Percentiles rank a stretch among this genome's conserved stretches.
Conservation (phyloP, 1,284 basidiomycete genomes). For the Erythrobasidium hasegawianum region DNA sequence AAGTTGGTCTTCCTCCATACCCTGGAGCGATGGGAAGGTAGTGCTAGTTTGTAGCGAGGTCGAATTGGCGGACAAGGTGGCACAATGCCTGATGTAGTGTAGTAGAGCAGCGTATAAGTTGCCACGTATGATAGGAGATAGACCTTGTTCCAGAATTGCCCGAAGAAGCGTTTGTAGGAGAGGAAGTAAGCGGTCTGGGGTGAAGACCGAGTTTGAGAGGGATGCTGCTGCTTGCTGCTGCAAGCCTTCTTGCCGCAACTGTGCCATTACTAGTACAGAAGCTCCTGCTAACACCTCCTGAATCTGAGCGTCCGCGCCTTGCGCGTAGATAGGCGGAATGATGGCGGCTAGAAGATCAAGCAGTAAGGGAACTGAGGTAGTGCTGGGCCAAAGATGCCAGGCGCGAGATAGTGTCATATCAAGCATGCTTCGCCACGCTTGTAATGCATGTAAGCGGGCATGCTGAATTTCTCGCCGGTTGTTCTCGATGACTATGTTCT, state of each 20-base stretch:
- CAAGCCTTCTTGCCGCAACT: conserved; percentile 66
- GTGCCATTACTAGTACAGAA: conserved; percentile 74
- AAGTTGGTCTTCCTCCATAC: not conserved
- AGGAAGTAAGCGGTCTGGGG: conserved; percentile 70
- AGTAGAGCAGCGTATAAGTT: conserved; percentile 89
- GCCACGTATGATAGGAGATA: conserved; percentile 79
- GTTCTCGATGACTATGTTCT: conserved; percentile 79
- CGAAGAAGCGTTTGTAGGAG: conserved; percentile 74
- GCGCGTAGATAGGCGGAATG: conserved; percentile 51
- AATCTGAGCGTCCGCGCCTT: conserved; percentile 65
- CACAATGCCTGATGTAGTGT: conserved; percentile 68
- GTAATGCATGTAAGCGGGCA: conserved; percentile 66
- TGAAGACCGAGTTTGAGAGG: conserved; percentile 35
- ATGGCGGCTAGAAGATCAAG: conserved; percentile 79
- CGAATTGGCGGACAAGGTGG: conserved; percentile 50
- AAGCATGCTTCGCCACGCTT: conserved; percentile 75
- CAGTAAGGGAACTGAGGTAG: conserved; percentile 74
- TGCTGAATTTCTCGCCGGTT: conserved; percentile 73
- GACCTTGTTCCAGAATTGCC: conserved; percentile 70
- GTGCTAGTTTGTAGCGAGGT: conserved; percentile 31
- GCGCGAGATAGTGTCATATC: conserved; percentile 79
- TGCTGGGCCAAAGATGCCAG: conserved; percentile 72
- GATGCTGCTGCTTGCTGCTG: conserved; percentile 46
- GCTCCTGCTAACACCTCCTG: conserved; percentile 76
- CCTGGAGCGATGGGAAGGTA: conserved; percentile 32